Evolutionary conservation across 345 rosid genomes (phyloP).

Genomic region (Pugionium dolabratum): DNA sequence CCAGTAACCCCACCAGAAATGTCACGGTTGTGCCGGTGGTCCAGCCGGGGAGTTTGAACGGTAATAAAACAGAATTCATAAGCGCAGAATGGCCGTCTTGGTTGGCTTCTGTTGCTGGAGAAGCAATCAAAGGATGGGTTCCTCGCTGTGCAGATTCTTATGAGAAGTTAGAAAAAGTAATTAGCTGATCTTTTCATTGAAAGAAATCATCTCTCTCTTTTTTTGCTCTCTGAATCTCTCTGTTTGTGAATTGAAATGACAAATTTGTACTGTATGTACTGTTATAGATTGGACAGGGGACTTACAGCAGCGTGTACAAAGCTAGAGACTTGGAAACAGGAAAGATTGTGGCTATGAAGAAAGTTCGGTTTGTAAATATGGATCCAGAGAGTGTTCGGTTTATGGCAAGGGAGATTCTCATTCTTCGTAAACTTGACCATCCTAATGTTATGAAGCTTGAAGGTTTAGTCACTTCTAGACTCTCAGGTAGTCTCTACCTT

Average conservation of each 20-base stretch:
- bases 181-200: too few species aligned
- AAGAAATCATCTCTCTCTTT: too few species aligned
- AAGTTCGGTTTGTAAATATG: constrained; percentile 80
- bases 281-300: constrained; percentile 52
- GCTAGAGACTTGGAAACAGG: constrained; percentile 57
- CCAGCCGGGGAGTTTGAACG: constrained; percentile 7
- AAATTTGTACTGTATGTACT: too few species aligned
- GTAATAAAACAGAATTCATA: constrained; percentile 6
- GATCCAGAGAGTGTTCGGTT: constrained; percentile 85
- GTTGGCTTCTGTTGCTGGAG: constrained; percentile 43
- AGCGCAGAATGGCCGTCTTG: constrained; percentile 41
- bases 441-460: constrained; percentile 80
- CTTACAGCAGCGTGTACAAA: not conserved
- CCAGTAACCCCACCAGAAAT: constrained; percentile 29
- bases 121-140: constrained; percentile 43
- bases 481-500: constrained; percentile 86
- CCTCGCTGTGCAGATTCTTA: constrained; percentile 42
- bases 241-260: too few species aligned
- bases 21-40: constrained; percentile 22
- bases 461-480: constrained; percentile 86
- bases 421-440: constrained; percentile 71
- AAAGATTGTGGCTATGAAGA: constrained; percentile 83
- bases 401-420: constrained; percentile 89
- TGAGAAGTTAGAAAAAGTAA: constrained; percentile 41
- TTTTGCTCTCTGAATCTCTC: too few species aligned